Conservation (phyloP, 176 grass and related monocot species). For the Hordeum marinum region DNA sequence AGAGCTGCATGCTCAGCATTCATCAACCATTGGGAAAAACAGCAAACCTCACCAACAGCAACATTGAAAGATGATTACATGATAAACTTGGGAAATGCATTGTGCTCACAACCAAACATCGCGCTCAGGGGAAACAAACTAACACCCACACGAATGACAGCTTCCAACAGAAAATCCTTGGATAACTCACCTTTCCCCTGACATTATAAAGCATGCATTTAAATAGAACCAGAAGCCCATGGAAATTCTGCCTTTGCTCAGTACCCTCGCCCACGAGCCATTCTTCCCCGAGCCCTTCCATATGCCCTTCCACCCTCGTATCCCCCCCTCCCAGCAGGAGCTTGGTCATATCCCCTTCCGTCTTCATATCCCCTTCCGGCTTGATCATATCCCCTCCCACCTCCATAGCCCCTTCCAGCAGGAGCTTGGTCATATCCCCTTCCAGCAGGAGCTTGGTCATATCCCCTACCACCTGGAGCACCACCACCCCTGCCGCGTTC, state of each 20-base stretch:
- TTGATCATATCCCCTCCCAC: background rate
- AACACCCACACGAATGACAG: slow-evolving; percentile 23
- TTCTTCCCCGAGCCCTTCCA: slow-evolving; percentile 50
- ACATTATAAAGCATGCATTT: slow-evolving; percentile 50
- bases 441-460: slow-evolving; percentile 51
- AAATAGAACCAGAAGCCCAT: slow-evolving; percentile 30
- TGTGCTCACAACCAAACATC: slow-evolving; percentile 49
- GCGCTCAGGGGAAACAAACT: slow-evolving; percentile 33
- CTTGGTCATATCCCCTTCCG: background rate
- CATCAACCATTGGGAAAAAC: slow-evolving; percentile 45
- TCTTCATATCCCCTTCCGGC: background rate
- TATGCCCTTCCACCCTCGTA: slow-evolving; percentile 40
- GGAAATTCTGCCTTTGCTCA: slow-evolving; percentile 10
- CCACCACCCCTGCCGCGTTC: slow-evolving; percentile 45
- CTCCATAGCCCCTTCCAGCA: background rate
- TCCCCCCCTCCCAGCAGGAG: background rate
- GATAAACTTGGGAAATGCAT: slow-evolving; percentile 38
- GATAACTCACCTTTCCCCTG: slow-evolving; percentile 38
- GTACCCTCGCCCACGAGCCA: slow-evolving; percentile 42
- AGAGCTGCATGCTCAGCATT: slow-evolving; percentile 54
- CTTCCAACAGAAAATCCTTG: slow-evolving; percentile 40
- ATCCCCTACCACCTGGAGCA: slow-evolving; percentile 32
- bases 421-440: slow-evolving; percentile 17
- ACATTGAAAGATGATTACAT: slow-evolving; percentile 38
- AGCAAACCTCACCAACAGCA: slow-evolving; percentile 37